A percentile compares a stretch with the other conserved stretches of the same genome.
phyloP scores from a whole-genome alignment of 2,329 filamentous ascomycete genomes.

The Lachnellula suecica region DNA sequence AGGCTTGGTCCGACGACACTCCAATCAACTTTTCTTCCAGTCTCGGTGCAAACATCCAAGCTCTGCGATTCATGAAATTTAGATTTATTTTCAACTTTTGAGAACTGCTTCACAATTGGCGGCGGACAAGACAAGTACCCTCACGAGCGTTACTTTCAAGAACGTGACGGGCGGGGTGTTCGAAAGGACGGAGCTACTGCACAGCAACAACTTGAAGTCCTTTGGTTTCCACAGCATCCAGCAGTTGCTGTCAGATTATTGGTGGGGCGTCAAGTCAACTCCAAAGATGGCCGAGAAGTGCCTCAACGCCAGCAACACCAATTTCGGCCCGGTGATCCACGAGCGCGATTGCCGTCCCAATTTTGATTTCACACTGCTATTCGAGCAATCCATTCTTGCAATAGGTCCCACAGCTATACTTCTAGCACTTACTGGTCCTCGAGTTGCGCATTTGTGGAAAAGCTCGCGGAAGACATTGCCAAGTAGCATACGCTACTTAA shows the following conservation, averaged over 20 bases:
- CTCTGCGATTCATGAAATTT: too few relatives aligned
- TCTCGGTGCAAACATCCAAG: background rate
- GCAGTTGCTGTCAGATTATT: background rate
- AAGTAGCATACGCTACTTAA: too few relatives aligned
- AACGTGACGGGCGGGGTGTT: too few relatives aligned
- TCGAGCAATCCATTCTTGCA: conserved; percentile 6
- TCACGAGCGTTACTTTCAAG: too few relatives aligned
- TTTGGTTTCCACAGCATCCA: too few relatives aligned
- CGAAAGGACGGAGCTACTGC: too few relatives aligned
- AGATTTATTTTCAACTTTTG: background rate
- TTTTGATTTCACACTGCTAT: conserved; percentile 14
- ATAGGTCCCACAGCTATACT: background rate
- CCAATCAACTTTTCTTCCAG: background rate
- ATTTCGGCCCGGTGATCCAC: background rate
- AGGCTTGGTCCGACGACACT: background rate
- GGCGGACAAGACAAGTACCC: too few relatives aligned
- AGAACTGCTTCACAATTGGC: background rate
- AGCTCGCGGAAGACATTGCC: too few relatives aligned
- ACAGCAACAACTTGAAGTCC: too few relatives aligned
- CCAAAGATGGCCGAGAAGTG: background rate
- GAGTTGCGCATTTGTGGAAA: background rate
- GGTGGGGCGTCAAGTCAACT: background rate
- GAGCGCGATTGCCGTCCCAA: background rate
- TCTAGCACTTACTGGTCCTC: background rate
- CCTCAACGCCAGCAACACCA: background rate